Percentiles rank a stretch among this genome's conserved stretches.
These are phyloP conservation scores for Plasmodium coatneyi DNA, from an alignment of 169 alveolate species.

Conservation along the genomic window DNA sequence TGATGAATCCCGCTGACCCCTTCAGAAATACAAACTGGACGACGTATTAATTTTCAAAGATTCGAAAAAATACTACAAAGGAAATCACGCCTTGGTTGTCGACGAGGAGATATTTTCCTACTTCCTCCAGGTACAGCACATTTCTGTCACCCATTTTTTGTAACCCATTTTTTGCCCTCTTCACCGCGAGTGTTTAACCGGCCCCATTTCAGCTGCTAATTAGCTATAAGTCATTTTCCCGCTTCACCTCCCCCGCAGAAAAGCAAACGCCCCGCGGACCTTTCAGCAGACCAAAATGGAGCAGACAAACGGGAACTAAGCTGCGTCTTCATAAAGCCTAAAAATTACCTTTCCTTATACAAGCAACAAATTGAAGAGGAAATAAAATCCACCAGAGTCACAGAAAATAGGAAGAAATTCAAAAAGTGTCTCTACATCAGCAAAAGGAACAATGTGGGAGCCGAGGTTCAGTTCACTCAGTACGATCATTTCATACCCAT, in stretches of 20 bases:
- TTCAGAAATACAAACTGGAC: conserved; percentile 50
- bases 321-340: conserved; percentile 60
- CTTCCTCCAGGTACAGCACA: conserved; percentile 12
- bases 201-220: not conserved
- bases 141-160: not conserved
- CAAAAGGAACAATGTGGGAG: conserved; percentile 4
- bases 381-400: conserved; percentile 12
- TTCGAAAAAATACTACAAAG: conserved; percentile 19
- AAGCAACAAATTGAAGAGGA: conserved; percentile 57
- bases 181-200: not conserved
- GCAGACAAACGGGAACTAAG: conserved; percentile 14
- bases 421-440: conserved; percentile 51
- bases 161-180: not conserved
- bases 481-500: conserved; percentile 8
- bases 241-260: conserved; percentile 6
- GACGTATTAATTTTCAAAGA: conserved; percentile 55
- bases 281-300: not conserved
- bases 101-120: conserved; percentile 33
- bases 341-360: conserved; percentile 26
- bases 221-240: not conserved
- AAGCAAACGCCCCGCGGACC: not conserved
- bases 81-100: conserved; percentile 14
- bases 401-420: conserved; percentile 50
- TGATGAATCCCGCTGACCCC: not conserved
- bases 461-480: conserved; percentile 9